Conservation (phyloP, 78 protist species). For the Dictyostelium brefeldianum region DNA sequence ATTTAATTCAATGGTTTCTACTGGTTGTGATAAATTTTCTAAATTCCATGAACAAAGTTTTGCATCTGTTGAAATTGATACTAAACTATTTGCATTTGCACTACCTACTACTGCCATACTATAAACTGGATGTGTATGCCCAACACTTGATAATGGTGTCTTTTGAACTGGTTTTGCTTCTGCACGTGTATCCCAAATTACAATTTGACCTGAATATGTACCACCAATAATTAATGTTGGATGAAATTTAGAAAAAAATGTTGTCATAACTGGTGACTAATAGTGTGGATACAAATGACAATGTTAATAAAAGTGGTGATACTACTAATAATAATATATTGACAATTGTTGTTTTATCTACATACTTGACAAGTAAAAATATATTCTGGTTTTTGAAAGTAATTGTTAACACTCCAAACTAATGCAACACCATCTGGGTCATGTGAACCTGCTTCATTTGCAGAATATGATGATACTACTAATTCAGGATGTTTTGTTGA, state of each 20-base stretch:
- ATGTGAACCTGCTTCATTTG: conserved; percentile 70
- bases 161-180: conserved; percentile 89
- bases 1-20: conserved; percentile 62
- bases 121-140: conserved; percentile 92
- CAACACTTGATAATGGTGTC: conserved; percentile 86
- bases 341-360: neutral
- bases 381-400: conserved; percentile 86
- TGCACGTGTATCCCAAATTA: conserved; percentile 93
- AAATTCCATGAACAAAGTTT: conserved; percentile 89
- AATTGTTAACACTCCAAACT: conserved; percentile 81
- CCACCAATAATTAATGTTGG: conserved; percentile 89
- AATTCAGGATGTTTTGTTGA: conserved; percentile 87
- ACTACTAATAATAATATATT: neutral
- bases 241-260: conserved; percentile 72
- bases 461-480: conserved; percentile 76
- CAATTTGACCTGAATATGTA: conserved; percentile 89
- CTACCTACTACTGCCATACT: conserved; percentile 89
- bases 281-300: neutral
- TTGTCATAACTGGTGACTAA: conserved; percentile 79
- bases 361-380: conserved; percentile 76
- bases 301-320: neutral
- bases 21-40: conserved; percentile 88
- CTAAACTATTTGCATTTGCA: conserved; percentile 88
- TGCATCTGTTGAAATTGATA: conserved; percentile 90
- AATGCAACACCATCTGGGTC: conserved; percentile 90